phyloP scores from a whole-genome alignment of 2,329 filamentous ascomycete species.

The Talaromyces sp. region DNA sequence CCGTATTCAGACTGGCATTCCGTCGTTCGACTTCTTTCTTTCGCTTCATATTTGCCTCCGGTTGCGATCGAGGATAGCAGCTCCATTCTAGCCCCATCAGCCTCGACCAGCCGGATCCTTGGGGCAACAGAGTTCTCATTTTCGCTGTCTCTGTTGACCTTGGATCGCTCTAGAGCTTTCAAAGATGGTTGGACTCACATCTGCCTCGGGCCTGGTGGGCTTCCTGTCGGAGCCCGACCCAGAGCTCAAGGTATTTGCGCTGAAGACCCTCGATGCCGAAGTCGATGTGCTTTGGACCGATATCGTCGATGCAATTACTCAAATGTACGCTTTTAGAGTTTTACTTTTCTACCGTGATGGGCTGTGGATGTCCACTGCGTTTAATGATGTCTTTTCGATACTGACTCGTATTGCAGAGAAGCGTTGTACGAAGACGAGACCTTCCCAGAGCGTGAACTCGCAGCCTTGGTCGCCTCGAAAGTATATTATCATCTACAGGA shows the following conservation, averaged over 20 bases:
- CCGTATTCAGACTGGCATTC: constrained; percentile 12
- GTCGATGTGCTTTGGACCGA: constrained; percentile 98
- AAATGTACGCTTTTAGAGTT: constrained; percentile 65
- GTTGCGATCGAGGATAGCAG: constrained; percentile 4
- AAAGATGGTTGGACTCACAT: constrained; percentile 84
- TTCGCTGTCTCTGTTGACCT: background rate
- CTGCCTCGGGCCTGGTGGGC: constrained; percentile 88
- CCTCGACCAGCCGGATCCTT: background rate
- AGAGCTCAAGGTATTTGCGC: constrained; percentile 88
- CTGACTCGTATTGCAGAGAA: constrained; percentile 56
- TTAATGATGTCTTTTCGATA: background rate
- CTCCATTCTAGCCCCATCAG: background rate
- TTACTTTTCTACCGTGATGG: background rate
- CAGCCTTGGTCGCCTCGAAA: constrained; percentile 90
- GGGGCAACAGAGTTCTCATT: background rate
- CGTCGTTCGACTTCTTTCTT: background rate
- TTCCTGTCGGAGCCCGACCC: constrained; percentile 93
- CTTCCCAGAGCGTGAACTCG: constrained; percentile 89
- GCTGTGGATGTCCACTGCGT: background rate
- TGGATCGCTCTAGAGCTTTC: background rate
- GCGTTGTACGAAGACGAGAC: constrained; percentile 93
- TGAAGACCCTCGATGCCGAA: constrained; percentile 91
- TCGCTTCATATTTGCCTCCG: background rate
- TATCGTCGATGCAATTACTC: constrained; percentile 82
- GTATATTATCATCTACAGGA: constrained; percentile 98